These are phyloP conservation scores for Pythium pyrilobum DNA, from an alignment of 352 stramenopile genomes.

Conservation along the genomic window DNA sequence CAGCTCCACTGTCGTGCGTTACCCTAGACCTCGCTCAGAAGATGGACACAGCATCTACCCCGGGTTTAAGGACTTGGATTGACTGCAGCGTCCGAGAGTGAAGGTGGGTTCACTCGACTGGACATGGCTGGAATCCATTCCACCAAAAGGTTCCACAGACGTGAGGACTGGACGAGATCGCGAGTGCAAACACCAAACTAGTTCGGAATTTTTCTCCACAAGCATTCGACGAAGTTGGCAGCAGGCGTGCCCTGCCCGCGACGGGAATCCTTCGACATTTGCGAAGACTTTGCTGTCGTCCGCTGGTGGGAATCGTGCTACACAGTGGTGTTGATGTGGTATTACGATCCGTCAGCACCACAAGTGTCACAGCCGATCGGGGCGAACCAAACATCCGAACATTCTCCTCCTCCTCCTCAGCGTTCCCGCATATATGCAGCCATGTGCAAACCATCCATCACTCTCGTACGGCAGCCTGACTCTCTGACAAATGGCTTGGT, in stretches of 20 bases:
- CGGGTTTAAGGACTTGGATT: conserved; percentile 21
- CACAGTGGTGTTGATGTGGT: conserved; percentile 1
- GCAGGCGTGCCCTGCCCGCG: no score
- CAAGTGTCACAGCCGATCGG: conserved; percentile 12
- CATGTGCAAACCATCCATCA: conserved; percentile 22
- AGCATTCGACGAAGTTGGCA: no score
- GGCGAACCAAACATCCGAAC: not conserved
- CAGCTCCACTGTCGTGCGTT: conserved; percentile 18
- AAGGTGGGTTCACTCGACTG: conserved; percentile 20
- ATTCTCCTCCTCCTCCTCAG: not conserved
- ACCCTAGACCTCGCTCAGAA: conserved; percentile 13
- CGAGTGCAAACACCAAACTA: no score
- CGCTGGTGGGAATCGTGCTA: no score
- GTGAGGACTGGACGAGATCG: not conserved
- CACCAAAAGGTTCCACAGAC: not conserved
- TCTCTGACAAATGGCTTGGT: conserved; percentile 19
- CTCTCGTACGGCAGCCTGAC: conserved; percentile 9
- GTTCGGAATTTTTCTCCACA: no score
- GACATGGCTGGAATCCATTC: no score
- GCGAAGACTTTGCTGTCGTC: no score
- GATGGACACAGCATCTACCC: conserved; percentile 6
- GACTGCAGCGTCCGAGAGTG: conserved; percentile 3
- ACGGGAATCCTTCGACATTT: not conserved
- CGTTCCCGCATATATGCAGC: conserved; percentile 4
- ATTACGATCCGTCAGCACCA: conserved; percentile 3